Conservation (phyloP, 1,139 yeast genomes). For the Yarrowia galli region DNA sequence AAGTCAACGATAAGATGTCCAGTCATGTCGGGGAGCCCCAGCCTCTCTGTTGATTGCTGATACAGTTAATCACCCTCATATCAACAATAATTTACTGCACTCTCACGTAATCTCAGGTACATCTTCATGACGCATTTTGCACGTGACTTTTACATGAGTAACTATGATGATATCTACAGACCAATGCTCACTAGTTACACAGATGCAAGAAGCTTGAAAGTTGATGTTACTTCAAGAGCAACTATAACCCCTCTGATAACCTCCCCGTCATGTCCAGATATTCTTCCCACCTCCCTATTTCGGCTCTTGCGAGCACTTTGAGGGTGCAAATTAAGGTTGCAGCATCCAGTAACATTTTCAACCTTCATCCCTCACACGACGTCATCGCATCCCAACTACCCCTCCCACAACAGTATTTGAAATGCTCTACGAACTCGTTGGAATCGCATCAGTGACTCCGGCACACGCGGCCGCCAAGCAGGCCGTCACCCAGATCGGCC, state of each 20-base stretch:
- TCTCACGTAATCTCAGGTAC: too few relatives aligned
- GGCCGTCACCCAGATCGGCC: conserved; percentile 82
- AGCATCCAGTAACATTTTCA: conserved; percentile 33
- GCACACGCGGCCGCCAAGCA: conserved; percentile 54
- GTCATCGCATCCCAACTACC: conserved; percentile 10
- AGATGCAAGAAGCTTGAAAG: too few relatives aligned
- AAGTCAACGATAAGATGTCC: too few relatives aligned
- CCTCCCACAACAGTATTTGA: conserved; percentile 28
- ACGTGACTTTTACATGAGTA: conserved; percentile 12
- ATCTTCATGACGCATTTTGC: background rate
- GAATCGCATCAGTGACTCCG: conserved; percentile 59
- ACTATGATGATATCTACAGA: too few relatives aligned
- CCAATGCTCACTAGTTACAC: too few relatives aligned
- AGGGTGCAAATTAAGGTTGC: conserved; percentile 7
- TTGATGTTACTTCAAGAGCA: background rate
- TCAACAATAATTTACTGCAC: too few relatives aligned
- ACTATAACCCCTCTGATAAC: too few relatives aligned
- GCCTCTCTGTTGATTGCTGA: too few relatives aligned
- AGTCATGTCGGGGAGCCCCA: too few relatives aligned
- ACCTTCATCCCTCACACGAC: conserved; percentile 32
- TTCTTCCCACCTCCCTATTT: too few relatives aligned
- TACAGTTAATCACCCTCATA: too few relatives aligned
- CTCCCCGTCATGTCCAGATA: too few relatives aligned
- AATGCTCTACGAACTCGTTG: conserved; percentile 91
- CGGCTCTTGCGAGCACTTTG: background rate